Evolutionary conservation across 768 basidiomycete species (phyloP), one percentile per base, ranked within the genome.

Genomic region (Psilocybe tampanensis): DNA sequence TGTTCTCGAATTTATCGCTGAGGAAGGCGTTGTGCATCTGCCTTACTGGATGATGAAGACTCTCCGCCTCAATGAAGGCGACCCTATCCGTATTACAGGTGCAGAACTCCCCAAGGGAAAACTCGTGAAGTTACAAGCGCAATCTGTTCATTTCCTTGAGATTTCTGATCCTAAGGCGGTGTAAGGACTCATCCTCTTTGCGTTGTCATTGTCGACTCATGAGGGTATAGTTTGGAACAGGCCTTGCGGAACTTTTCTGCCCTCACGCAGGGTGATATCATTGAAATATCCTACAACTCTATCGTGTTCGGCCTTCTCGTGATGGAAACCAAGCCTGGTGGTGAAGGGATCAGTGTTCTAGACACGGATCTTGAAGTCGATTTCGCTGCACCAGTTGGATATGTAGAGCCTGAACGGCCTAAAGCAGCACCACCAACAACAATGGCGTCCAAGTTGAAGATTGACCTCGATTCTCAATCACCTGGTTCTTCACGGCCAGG

Each of bases 41-140:
- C 97, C 97, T 0, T 90, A 94, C 64, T 99, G 97, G 97, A 96
- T 99, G 92, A 99, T 99, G 96, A 95, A 91, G 76, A 95, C 94
- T 4, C 77, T 99, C 18, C 85, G 93, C 23, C 75, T 99, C 23
- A 88, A 88, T 54, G 97, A 99, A 73, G 97, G 97, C 12, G 97
- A 98, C 75, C 86, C 94, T 11, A 92, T 99, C 58, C 88, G 95
- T 43, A 88, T 98, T 51, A 95, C 90, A 5, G 95, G 96, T 8
- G 81, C 90, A 1, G 86, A 90, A 58, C 80, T 98, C 15, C 86
- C 86, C 0, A 98, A 98, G 72, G 97, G 96, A 60, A 94, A 95
- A 74, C 80, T 95, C 51, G 92, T 99, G 68, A 99, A 99, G 73
- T 78, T 99, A 44, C 97, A 99, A 74, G 92, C 97, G 6, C 97